Evolutionary conservation across 805 yeast genomes (phyloP), one percentile per base, ranked within the genome.

Genomic region (Jamesozyma rosinii): DNA sequence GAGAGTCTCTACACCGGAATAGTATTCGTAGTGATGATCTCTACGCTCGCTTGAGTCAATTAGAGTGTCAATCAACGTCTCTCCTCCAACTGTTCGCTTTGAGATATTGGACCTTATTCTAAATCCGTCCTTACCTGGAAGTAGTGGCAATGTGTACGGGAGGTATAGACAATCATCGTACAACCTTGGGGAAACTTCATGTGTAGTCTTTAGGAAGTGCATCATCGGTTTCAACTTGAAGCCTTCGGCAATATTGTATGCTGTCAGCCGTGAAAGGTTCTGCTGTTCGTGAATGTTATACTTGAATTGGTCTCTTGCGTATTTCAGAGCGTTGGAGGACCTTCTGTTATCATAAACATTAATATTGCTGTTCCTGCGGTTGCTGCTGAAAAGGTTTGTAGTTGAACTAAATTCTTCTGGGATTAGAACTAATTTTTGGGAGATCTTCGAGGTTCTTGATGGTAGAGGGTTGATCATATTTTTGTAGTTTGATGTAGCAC

Each of bases 121-220:
- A 52, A 74, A 82, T 0, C 94, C 88, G 51, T 80, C 82, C 21
- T 72, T 75, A 11, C 97, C 97, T 0, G 95, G 94, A 2, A 87
- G 66, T 22, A 89, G 68, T 0, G 97, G 98, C 33, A 90, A 67
- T 24, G 87, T 75, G 55, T 89, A 90, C 0, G 95, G 95, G 6
- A 84, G 90, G 56, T 89, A 90, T 20, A 92, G 65, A n/a, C 87
- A 95, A 53, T 90, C 97, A 63, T 90, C 96, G 54, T 90, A 90
- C 26, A 83, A 59, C 48, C 97, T 69, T 1, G 96, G 95, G 5
- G 84, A 75, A 1, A 89, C 95, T 53, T 81, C 81, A 63, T 90
- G 98, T 36, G 79, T 70, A 6, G 74, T 67, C 33, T 73, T 67
- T 24, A 92, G 65, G 52, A 86, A 90, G 37, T 72, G 70, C 1